Conservation (phyloP, 2,329 filamentous ascomycete species). For the Chaetomium sp. region DNA sequence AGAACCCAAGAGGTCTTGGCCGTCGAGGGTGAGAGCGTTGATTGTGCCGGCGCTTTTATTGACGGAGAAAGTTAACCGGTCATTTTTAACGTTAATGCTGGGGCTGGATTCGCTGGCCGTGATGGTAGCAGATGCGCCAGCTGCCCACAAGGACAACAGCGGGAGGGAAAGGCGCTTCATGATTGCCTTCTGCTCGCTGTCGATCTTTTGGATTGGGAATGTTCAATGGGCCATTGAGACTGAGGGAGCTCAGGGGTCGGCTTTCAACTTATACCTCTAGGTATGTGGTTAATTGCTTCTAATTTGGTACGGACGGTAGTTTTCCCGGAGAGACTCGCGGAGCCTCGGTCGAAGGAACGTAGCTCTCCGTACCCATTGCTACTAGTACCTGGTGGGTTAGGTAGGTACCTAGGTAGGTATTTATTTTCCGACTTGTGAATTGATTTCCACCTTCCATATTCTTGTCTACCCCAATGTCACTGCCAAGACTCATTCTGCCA, state of each 20-base stretch:
- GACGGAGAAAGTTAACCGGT: background rate
- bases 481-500: background rate
- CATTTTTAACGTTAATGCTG: background rate
- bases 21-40: background rate
- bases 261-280: background rate
- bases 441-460: no score
- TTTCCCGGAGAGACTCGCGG: background rate
- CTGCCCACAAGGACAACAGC: background rate
- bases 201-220: background rate
- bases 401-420: no score
- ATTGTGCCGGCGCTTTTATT: constrained; percentile 9
- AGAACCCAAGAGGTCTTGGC: constrained; percentile 10
- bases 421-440: no score
- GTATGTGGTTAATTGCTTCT: background rate
- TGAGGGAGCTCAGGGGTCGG: background rate
- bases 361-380: background rate
- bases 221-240: background rate
- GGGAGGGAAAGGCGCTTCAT: background rate
- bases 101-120: constrained; percentile 5
- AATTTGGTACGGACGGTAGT: background rate
- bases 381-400: no score
- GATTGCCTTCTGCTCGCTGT: background rate
- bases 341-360: background rate
- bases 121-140: background rate
- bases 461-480: no score